A percentile compares a stretch with the other conserved stretches of the same genome.
Conservation (phyloP, 1,284 basidiomycete species). For the Tetrapyrgos nigripes region DNA sequence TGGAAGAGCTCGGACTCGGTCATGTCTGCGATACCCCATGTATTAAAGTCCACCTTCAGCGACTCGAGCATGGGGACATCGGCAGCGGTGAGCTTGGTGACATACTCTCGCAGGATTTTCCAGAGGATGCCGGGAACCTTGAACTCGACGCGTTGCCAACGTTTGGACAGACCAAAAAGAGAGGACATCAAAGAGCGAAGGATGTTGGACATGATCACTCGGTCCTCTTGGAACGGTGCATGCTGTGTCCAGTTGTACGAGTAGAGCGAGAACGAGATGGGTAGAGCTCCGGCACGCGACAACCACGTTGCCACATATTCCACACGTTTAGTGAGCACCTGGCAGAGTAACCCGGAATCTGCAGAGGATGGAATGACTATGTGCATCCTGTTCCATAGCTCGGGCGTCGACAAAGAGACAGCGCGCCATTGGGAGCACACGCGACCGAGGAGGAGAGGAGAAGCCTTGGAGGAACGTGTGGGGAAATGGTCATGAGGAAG, state of each 20-base stretch:
- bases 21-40: neutral
- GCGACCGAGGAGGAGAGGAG: neutral
- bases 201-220: neutral
- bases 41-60: neutral
- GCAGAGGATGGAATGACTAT: neutral
- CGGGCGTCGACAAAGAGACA: neutral
- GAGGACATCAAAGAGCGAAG: neutral
- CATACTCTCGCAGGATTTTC: neutral
- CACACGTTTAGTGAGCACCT: neutral
- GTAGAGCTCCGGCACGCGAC: neutral
- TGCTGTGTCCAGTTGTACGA: neutral
- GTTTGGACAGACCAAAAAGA: neutral
- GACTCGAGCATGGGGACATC: neutral
- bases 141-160: neutral
- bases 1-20: neutral
- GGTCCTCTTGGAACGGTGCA: neutral
- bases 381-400: neutral
- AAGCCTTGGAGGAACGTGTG: neutral
- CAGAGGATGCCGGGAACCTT: neutral
- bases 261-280: slow-evolving; percentile 2
- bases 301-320: slow-evolving; percentile 1
- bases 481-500: neutral
- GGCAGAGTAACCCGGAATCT: neutral
- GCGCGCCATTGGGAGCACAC: slow-evolving; percentile 1
- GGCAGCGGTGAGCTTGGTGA: neutral